Conservation (phyloP, 345 rosid species). For the Microcos paniculata region DNA sequence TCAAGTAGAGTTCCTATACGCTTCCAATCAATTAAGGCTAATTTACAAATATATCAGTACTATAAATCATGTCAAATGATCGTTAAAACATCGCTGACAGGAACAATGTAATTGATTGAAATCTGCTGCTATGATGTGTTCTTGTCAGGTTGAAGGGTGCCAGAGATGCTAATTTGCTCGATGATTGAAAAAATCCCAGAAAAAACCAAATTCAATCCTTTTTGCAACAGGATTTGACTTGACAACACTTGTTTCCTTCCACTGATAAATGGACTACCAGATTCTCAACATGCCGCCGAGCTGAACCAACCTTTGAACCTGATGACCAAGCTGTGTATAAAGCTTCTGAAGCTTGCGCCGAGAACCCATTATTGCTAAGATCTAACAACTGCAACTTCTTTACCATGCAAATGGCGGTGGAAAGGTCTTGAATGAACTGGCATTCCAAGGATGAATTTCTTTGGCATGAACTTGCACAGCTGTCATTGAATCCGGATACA, state of each 20-base stretch:
- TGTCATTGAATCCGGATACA: slow-evolving; percentile 38
- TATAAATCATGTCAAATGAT: neutral
- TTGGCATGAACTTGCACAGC: slow-evolving; percentile 50
- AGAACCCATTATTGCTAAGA: slow-evolving; percentile 72
- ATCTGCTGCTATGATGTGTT: neutral
- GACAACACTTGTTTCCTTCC: slow-evolving; percentile 55
- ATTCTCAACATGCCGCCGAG: slow-evolving; percentile 59
- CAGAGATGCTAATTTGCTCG: neutral
- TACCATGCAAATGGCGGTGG: slow-evolving; percentile 59
- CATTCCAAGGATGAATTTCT: slow-evolving; percentile 35
- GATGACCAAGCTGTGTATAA: slow-evolving; percentile 68
- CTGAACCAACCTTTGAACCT: slow-evolving; percentile 37
- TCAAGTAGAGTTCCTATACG: neutral
- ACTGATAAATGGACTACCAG: slow-evolving; percentile 58
- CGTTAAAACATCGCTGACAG: neutral
- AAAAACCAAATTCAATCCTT: slow-evolving; percentile 37
- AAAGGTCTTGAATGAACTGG: slow-evolving; percentile 48
- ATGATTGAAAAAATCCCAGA: neutral
- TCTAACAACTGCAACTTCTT: slow-evolving; percentile 61
- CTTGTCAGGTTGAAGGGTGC: neutral
- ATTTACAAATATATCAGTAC: neutral
- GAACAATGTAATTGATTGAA: neutral
- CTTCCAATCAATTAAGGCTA: neutral
- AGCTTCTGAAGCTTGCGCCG: slow-evolving; percentile 40
- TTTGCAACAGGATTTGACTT: slow-evolving; percentile 69